A percentile compares a stretch with the other conserved stretches of the same genome.
Conservation (phyloP, 2,329 filamentous ascomycete genomes). For the Penicillium digitatum region DNA sequence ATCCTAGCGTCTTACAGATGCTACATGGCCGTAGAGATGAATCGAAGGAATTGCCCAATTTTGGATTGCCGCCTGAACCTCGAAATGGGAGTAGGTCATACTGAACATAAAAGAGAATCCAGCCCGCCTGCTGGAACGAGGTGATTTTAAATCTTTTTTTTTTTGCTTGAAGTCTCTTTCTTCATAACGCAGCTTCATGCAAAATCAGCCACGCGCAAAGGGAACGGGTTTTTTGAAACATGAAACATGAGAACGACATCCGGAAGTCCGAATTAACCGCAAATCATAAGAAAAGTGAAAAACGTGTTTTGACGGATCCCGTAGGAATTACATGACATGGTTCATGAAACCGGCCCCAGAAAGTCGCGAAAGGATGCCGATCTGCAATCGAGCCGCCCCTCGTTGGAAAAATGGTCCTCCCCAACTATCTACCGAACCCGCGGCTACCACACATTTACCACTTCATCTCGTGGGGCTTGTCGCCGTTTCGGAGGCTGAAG, state of each 20-base stretch:
- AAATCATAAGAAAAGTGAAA: slow-evolving; percentile 31
- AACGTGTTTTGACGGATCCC: slow-evolving; percentile 32
- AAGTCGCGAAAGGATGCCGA: slow-evolving; percentile 30
- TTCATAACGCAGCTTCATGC: slow-evolving; percentile 35
- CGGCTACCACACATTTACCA: slow-evolving; percentile 65
- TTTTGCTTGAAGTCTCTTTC: slow-evolving; percentile 29
- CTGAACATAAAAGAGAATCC: slow-evolving; percentile 36
- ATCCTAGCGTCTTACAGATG: neutral
- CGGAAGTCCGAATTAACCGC: slow-evolving; percentile 34
- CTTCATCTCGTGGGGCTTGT: slow-evolving; percentile 99
- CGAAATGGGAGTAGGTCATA: slow-evolving; percentile 35
- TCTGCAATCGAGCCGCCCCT: slow-evolving; percentile 37
- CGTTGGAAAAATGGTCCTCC: slow-evolving; percentile 37
- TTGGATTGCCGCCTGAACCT: slow-evolving; percentile 34
- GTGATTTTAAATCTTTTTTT: slow-evolving; percentile 37
- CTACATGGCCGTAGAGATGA: neutral
- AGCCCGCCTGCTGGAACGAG: slow-evolving; percentile 34
- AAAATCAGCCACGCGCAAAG: slow-evolving; percentile 32
- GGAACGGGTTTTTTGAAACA: slow-evolving; percentile 28
- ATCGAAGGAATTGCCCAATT: slow-evolving; percentile 25
- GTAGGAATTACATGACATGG: slow-evolving; percentile 39
- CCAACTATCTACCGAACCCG: slow-evolving; percentile 42
- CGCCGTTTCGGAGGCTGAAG: slow-evolving; percentile 98
- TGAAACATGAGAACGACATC: slow-evolving; percentile 29
- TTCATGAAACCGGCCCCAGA: slow-evolving; percentile 38